A percentile compares a stretch with the other conserved stretches of the same genome.
Evolutionary conservation across 2,329 filamentous ascomycete species (phyloP).

Genomic region (Penicillium fuscoglaucum): DNA sequence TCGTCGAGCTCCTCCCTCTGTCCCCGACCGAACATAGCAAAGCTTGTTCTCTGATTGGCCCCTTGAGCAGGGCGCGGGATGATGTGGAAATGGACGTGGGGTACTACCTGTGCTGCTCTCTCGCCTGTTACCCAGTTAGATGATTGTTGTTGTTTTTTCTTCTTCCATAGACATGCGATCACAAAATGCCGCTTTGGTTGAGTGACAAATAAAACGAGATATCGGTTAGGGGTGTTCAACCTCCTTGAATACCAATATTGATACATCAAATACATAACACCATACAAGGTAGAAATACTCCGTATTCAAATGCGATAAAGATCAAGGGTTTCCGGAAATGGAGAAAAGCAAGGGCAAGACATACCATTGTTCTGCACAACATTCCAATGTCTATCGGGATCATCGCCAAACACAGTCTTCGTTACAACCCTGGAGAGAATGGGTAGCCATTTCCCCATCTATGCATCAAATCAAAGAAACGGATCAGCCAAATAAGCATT

Average conservation of each 20-base stretch:
- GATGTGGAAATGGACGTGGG: conserved; percentile 91
- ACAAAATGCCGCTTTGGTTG: not conserved
- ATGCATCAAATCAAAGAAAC: not conserved
- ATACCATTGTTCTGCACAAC: conserved; percentile 90
- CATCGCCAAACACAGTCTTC: conserved; percentile 60
- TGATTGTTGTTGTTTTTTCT: not conserved
- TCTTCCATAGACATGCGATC: not conserved
- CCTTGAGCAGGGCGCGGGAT: conserved; percentile 70
- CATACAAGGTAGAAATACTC: not conserved
- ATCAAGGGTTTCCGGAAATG: conserved; percentile 1
- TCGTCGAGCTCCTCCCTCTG: conserved; percentile 50
- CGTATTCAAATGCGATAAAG: not conserved
- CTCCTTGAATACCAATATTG: conserved; percentile 8
- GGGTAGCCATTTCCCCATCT: conserved; percentile 50
- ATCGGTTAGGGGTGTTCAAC: not conserved
- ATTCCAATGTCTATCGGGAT: conserved; percentile 73
- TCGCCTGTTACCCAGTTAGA: conserved; percentile 53
- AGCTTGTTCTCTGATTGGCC: conserved; percentile 31
- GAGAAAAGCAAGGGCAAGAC: conserved; percentile 5
- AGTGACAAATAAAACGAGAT: not conserved
- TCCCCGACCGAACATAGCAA: conserved; percentile 50
- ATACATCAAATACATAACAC: not conserved
- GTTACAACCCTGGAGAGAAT: conserved; percentile 68
- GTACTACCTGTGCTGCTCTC: conserved; percentile 86
- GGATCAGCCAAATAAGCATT: conserved; percentile 1